Percentiles rank a stretch among this genome's conserved stretches.
Conservation (phyloP, 129 eudicot genomes). For the Logfia minima region DNA sequence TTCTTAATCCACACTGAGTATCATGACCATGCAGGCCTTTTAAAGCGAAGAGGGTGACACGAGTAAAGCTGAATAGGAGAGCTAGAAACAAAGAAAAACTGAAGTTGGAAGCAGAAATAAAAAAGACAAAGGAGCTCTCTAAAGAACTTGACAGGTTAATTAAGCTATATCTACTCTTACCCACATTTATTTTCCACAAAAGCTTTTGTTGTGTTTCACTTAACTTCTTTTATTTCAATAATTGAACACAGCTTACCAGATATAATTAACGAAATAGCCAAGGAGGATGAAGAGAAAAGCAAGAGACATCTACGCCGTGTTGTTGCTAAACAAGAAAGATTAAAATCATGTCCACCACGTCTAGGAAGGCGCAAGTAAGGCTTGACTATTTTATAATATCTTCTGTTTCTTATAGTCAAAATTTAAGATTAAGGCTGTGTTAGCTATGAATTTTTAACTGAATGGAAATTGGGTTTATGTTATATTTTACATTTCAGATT, state of each 20-base stretch:
- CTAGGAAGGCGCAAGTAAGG: conserved; percentile 79
- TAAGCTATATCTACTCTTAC: background rate
- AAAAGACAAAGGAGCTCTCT: conserved; percentile 49
- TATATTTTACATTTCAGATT: conserved; percentile 45
- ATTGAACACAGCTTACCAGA: conserved; percentile 57
- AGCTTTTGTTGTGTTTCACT: background rate
- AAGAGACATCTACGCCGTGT: conserved; percentile 64
- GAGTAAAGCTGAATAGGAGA: conserved; percentile 63
- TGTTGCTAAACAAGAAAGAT: conserved; percentile 70
- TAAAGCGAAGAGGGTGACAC: conserved; percentile 68
- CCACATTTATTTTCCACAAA: background rate
- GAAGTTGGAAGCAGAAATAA: conserved; percentile 61
- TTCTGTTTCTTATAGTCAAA: background rate
- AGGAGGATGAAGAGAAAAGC: conserved; percentile 82
- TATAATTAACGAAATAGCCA: conserved; percentile 69
- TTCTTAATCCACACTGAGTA: background rate
- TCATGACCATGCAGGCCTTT: conserved; percentile 46
- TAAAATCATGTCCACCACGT: conserved; percentile 76
- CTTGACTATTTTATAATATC: background rate
- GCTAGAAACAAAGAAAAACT: conserved; percentile 56
- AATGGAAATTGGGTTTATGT: background rate
- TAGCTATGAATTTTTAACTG: background rate
- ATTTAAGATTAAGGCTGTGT: too few species aligned
- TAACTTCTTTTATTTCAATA: background rate
- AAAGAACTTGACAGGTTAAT: conserved; percentile 73